Evolutionary conservation across 2,329 filamentous ascomycete genomes (phyloP).

Genomic region (Aspergillus puulaauensis): DNA sequence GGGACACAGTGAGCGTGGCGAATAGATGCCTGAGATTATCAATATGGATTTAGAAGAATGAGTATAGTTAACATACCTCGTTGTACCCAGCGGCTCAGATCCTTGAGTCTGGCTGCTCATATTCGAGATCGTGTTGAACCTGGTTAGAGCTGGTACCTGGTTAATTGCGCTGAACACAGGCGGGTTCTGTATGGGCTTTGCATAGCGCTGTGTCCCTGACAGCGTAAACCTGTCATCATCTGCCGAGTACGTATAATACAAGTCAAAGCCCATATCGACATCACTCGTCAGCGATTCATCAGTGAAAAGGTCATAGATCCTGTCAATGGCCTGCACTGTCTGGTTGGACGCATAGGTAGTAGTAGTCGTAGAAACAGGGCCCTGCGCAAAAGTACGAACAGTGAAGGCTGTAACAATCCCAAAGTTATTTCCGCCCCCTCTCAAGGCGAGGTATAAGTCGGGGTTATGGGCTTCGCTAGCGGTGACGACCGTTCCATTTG

Average conservation of each 20-base stretch:
- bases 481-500: background rate
- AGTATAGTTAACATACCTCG: slow-evolving; percentile 1
- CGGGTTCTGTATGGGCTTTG: slow-evolving; percentile 14
- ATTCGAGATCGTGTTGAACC: background rate
- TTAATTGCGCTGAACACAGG: slow-evolving; percentile 15
- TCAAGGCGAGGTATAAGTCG: slow-evolving; percentile 38
- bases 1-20: slow-evolving; percentile 10
- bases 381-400: slow-evolving; percentile 33
- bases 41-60: background rate
- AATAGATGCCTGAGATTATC: slow-evolving; percentile 9
- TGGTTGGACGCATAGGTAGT: slow-evolving; percentile 1
- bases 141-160: slow-evolving; percentile 13
- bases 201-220: slow-evolving; percentile 19
- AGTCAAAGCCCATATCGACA: slow-evolving; percentile 18
- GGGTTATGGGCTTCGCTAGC: slow-evolving; percentile 21
- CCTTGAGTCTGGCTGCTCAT: slow-evolving; percentile 9
- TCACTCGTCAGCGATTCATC: slow-evolving; percentile 11
- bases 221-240: slow-evolving; percentile 12
- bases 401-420: slow-evolving; percentile 38
- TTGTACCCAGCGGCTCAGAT: slow-evolving; percentile 6
- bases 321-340: slow-evolving; percentile 6
- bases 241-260: slow-evolving; percentile 17
- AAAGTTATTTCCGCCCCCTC: slow-evolving; percentile 41
- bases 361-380: slow-evolving; percentile 1
- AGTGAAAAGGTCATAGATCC: slow-evolving; percentile 15